phyloP scores from a whole-genome alignment of 1,284 basidiomycete genomes.

The Fistulinella staudtii region DNA sequence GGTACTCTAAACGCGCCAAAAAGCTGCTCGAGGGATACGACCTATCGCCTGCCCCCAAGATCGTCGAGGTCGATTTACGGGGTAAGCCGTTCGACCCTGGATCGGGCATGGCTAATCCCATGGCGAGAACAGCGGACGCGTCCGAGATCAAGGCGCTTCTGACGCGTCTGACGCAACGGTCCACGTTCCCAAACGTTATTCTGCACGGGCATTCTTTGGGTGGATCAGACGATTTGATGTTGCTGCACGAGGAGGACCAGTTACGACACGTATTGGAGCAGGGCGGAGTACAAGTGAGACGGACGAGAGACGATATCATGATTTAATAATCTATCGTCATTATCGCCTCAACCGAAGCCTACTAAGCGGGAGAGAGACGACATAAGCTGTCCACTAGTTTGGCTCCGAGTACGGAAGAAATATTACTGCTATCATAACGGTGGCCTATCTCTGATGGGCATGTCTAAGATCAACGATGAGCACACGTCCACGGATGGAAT shows the following conservation, averaged over 20 bases:
- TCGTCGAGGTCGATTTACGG: constrained; percentile 74
- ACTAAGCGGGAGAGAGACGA: no score
- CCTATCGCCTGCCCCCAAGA: constrained; percentile 62
- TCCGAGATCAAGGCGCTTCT: constrained; percentile 63
- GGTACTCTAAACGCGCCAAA: constrained; percentile 70
- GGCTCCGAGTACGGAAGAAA: no score
- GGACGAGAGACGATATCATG: constrained; percentile 8
- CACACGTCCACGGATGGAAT: no score
- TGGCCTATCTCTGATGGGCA: neutral
- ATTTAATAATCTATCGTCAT: no score
- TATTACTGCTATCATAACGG: no score
- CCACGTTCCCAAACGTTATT: constrained; percentile 75
- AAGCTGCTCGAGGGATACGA: constrained; percentile 60
- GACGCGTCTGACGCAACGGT: constrained; percentile 57
- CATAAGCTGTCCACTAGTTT: no score
- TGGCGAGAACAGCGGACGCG: constrained; percentile 50
- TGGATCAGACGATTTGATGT: constrained; percentile 62
- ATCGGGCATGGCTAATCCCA: neutral
- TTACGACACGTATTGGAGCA: constrained; percentile 8
- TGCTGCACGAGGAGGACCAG: constrained; percentile 16
- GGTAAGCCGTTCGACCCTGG: constrained; percentile 32
- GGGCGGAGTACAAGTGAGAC: constrained; percentile 14
- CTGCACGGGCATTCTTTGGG: constrained; percentile 65
- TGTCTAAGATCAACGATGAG: no score
- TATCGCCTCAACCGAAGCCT: no score